A percentile compares a stretch with the other conserved stretches of the same genome.
Evolutionary conservation across 73 alveolate genomes (phyloP).

Genomic region (Tetrahymena elliotti): DNA sequence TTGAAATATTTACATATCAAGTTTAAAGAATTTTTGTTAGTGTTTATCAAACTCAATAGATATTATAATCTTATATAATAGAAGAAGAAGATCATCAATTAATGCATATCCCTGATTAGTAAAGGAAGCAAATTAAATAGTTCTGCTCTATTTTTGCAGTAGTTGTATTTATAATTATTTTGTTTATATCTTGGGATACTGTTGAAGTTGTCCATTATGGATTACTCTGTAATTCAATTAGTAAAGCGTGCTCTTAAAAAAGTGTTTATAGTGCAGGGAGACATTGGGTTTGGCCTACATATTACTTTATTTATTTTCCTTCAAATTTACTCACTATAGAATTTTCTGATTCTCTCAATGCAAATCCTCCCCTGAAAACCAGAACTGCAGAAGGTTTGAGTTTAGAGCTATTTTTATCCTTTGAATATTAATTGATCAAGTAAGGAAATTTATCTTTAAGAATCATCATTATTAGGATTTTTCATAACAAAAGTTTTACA

Average conservation of each 20-base stretch:
- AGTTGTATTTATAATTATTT: conserved; percentile 1
- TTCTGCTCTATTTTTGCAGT: background rate
- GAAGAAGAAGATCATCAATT: background rate
- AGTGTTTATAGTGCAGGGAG: conserved; percentile 33
- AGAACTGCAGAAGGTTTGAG: conserved; percentile 45
- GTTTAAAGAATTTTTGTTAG: background rate
- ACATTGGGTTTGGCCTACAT: conserved; percentile 39
- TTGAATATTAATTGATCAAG: conserved; percentile 11
- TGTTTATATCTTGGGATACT: conserved; percentile 41
- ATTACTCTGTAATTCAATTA: conserved; percentile 14
- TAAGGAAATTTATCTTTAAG: background rate
- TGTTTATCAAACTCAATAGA: background rate
- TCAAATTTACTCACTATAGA: conserved; percentile 6
- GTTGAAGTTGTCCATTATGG: conserved; percentile 42
- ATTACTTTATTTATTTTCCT: conserved; percentile 31
- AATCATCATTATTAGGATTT: too few relatives aligned
- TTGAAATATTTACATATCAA: background rate
- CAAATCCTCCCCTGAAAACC: conserved; percentile 34
- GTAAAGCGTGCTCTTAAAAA: conserved; percentile 16
- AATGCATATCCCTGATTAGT: background rate
- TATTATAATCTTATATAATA: too few relatives aligned
- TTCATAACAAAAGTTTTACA: too few relatives aligned
- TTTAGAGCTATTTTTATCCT: conserved; percentile 19
- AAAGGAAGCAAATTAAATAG: background rate
- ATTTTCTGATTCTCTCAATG: conserved; percentile 17